These are phyloP conservation scores for Trichomonas gallinae DNA, from an alignment of 208 protist species.

Conservation along the genomic window DNA sequence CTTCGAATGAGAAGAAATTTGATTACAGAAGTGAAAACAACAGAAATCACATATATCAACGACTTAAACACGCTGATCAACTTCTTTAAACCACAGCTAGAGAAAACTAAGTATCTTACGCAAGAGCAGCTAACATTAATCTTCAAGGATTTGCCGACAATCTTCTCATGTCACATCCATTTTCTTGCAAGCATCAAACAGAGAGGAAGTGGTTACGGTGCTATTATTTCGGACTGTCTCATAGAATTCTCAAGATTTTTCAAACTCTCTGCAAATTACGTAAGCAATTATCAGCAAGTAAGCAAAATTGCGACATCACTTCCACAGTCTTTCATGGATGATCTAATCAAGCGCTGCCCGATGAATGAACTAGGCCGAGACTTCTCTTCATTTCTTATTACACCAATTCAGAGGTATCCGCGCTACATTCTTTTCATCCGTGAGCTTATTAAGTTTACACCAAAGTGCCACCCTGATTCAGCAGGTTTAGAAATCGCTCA, in stretches of 20 bases:
- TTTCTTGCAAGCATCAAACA: not conserved
- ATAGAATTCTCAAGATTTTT: not conserved
- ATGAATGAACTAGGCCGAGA: not conserved
- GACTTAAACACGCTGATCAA: not conserved
- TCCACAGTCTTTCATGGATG: not conserved
- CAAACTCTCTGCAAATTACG: not conserved
- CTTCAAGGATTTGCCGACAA: not conserved
- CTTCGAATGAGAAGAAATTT: not conserved
- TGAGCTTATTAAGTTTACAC: not conserved
- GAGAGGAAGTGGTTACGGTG: not conserved
- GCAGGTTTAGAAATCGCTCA: not conserved
- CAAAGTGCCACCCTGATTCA: not conserved
- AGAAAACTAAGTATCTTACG: not conserved
- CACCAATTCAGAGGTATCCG: not conserved
- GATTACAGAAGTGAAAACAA: not conserved
- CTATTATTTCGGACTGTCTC: not conserved
- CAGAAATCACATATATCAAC: slow-evolving; percentile 15
- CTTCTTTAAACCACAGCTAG: not conserved
- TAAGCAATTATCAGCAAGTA: not conserved
- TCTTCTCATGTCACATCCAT: not conserved
- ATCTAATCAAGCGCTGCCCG: not conserved
- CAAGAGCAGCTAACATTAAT: not conserved
- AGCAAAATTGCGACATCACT: not conserved
- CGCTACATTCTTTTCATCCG: not conserved
- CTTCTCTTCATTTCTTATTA: not conserved